Base-by-base conservation (phyloP, 106 monocot species). In the Acorus gramineus region DNA sequence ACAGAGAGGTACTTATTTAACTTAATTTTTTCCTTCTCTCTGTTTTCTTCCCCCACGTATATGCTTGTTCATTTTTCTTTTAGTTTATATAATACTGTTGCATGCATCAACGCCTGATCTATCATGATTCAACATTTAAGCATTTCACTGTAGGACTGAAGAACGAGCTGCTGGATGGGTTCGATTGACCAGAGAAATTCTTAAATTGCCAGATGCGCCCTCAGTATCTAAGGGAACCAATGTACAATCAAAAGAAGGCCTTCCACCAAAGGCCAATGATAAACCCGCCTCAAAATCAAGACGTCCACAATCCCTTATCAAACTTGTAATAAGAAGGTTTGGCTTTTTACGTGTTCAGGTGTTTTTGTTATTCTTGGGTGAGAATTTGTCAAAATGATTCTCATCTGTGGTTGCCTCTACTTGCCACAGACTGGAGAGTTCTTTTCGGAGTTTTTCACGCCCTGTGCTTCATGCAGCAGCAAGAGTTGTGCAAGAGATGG, bases 121-220 rank as follows among this genome's bases (percentile, higher is more conserved):
- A 65, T 58, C 56, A 74, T 59, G 51, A 55, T 8, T 60, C 53
- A 28, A 28, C 28, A 28, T 28, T 28, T 28, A 9, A 59, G 42
- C 63, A 69, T 47, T 52, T 47, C 60, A 42, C 66, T 75, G 59
- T 71, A 96, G 96, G 62, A 83, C 91, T 48, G 91, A 96, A 82
- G 96, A 91, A 44, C 72, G 96, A 77, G 96, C 96, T 74, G 96
- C 87, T 77, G 96, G 96, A 66, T 96, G 96, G 96, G 76, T 96
- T 74, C 67, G 83, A 65, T 77, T 96, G 66, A 91, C 91, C 7
- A 87, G 91, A 77, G 96, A 96, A 71, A 85, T 96, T 67, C 87
- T 96, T 5, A 96, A 96, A 67, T 71, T 96, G 46, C 96, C 91
- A 52, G 91, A 96, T 66, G 91, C 96, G 59, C 96, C 96, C 50